Conservation (phyloP, 164 flowering plant genomes). For the Cinnamomum micranthum region DNA sequence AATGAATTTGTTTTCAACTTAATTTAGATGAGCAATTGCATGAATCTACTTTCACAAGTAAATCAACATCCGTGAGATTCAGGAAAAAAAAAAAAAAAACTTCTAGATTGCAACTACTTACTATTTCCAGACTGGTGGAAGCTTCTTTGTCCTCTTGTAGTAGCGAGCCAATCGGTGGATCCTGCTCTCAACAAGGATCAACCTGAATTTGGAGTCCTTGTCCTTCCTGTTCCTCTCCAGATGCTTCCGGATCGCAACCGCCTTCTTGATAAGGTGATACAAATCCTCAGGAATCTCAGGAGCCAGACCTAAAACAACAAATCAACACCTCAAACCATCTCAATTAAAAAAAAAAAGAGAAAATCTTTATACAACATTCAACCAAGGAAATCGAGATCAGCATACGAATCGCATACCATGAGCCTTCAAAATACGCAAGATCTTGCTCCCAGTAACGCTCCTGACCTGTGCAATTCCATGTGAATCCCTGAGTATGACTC, state of each 20-base stretch:
- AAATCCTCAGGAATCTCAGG: slow-evolving; percentile 95
- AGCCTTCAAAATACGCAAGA: slow-evolving; percentile 81
- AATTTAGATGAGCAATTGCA: no score
- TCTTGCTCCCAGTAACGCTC: slow-evolving; percentile 88
- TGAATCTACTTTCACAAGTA: no score
- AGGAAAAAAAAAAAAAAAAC: no score
- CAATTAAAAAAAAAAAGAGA: background rate
- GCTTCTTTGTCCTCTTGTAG: slow-evolving; percentile 96
- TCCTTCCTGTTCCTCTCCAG: slow-evolving; percentile 95
- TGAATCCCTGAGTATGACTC: slow-evolving; percentile 89
- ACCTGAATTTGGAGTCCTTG: slow-evolving; percentile 86
- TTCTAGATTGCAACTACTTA: slow-evolving; percentile 25
- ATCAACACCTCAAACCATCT: background rate
- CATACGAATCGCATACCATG: slow-evolving; percentile 43
- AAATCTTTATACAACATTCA: no score
- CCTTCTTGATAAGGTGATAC: slow-evolving; percentile 87
- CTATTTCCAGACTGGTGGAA: slow-evolving; percentile 94
- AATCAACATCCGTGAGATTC: no score
- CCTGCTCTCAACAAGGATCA: slow-evolving; percentile 96
- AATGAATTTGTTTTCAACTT: no score
- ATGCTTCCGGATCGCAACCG: slow-evolving; percentile 91
- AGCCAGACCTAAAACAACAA: slow-evolving; percentile 56
- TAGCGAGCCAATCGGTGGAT: slow-evolving; percentile 93
- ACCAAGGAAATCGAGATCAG: background rate
- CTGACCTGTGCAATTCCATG: slow-evolving; percentile 90